Conservation (phyloP, 305 asterid species). For the Fraxinus ornus region DNA sequence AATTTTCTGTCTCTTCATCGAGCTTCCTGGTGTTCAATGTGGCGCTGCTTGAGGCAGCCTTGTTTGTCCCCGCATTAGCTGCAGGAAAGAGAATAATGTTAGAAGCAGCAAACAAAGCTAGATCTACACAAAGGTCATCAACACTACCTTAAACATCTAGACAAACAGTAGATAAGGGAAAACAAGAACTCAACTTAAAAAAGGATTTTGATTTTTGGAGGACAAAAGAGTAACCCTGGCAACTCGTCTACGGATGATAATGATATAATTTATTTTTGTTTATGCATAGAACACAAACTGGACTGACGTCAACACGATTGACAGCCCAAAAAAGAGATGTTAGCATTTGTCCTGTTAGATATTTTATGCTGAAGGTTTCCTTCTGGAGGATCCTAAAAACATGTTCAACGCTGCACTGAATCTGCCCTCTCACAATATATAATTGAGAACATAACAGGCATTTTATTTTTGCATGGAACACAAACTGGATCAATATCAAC, state of each 20-base stretch:
- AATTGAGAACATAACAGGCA: background rate
- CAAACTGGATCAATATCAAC: background rate
- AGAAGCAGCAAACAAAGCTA: constrained; percentile 6
- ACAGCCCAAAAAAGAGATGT: background rate
- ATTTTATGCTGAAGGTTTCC: background rate
- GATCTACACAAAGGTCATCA: background rate
- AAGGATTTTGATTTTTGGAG: background rate
- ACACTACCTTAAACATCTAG: background rate
- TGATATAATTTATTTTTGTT: too few relatives aligned
- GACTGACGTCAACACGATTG: background rate
- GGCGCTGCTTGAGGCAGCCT: constrained; percentile 76
- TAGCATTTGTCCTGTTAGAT: background rate
- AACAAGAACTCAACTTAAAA: background rate
- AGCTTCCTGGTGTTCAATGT: constrained; percentile 84
- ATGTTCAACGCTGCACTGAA: background rate
- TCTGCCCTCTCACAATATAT: background rate
- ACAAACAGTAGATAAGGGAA: background rate
- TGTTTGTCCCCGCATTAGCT: constrained; percentile 89
- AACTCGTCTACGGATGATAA: background rate
- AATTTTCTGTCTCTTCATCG: constrained; percentile 87
- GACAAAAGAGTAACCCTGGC: background rate
- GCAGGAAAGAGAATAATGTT: constrained; percentile 31
- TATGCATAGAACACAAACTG: background rate
- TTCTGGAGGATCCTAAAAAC: background rate
- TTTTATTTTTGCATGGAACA: background rate